Evolutionary conservation across 2,329 filamentous ascomycete genomes (phyloP).

Genomic region (Coniochaeta sp.): DNA sequence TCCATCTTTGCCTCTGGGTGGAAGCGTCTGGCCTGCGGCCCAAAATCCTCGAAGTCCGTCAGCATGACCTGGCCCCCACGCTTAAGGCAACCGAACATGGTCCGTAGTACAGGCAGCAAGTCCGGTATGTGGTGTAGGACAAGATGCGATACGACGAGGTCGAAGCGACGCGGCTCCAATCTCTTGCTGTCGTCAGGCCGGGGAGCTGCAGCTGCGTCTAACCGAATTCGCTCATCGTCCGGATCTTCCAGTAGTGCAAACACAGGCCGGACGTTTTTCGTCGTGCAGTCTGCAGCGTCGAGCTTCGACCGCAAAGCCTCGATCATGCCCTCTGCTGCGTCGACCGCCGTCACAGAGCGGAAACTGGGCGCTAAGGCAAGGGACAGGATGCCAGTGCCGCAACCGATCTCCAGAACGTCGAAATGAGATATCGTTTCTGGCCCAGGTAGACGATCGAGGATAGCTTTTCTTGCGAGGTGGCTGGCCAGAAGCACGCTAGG

Average conservation of each 20-base stretch:
- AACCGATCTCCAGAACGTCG: constrained; percentile 48
- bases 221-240: constrained; percentile 33
- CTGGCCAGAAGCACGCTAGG: constrained; percentile 38
- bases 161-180: constrained; percentile 31
- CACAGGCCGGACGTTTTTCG: constrained; percentile 36
- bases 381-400: constrained; percentile 48
- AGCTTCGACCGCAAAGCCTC: constrained; percentile 39
- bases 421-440: constrained; percentile 14
- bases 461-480: constrained; percentile 34
- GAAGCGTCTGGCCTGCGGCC: constrained; percentile 41
- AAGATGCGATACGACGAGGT: constrained; percentile 44
- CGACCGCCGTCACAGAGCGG: constrained; percentile 41
- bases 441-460: constrained; percentile 29
- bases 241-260: constrained; percentile 40
- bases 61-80: constrained; percentile 40
- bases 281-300: constrained; percentile 2
- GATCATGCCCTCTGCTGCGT: constrained; percentile 49
- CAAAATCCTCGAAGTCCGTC: constrained; percentile 52
- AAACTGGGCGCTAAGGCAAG: constrained; percentile 39
- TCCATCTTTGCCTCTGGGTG: constrained; percentile 44
- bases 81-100: constrained; percentile 38
- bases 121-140: constrained; percentile 48
- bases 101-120: constrained; percentile 31
- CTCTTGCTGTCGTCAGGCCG: constrained; percentile 10
- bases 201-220: constrained; percentile 19